Evolutionary conservation across 148 eudicot species (phyloP), one percentile per base, ranked within the genome.

Genomic region (Gaultheria prostrata): DNA sequence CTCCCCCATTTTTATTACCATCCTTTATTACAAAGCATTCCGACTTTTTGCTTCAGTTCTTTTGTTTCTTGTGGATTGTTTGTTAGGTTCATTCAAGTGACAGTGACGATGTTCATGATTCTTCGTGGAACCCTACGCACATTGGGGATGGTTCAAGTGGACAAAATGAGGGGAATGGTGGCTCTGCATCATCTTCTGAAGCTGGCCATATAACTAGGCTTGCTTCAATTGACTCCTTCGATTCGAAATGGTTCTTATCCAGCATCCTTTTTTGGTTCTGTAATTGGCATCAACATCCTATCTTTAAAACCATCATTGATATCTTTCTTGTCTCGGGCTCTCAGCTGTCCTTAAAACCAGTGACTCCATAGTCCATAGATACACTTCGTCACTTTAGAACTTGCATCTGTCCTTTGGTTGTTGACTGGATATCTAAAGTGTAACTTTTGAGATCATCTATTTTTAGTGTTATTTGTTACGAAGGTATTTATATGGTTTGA

Each of bases 141-240:
- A 83, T 92, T 53, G 98, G 98, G 39, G 98, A 95, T 85, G 88
- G 89, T 80, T 86, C 93, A 59, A 88, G 78, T 35, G 90, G 86
- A 82, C 82, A 81, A 77, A 87, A 80, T 81, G 94, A 95, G 81
- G 95, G 88, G 73, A 91, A 87, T 53, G 86, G 89, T 82, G 93
- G 87, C 77, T 81, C 91, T 32, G 87, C 93, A 15, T 91, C 97
- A 57, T 88, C 93, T 70, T 91, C 90, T 76, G 98, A 96, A 89
- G 82, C 87, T 80, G 89, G 89, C 72, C 92, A 90, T 85, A 86
- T 97, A 82, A 92, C 98, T 69, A 91, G 98, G 86, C 97, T 97
- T 88, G 98, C 98, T 82, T 97, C 99, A 76, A 97, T 97, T 57
- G 99, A 97, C 83, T 97, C 99, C 39, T 97, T 94, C 69, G 99